Base-by-base conservation (phyloP, 306 rosid genomes). In the Prinsepia uniflora region DNA sequence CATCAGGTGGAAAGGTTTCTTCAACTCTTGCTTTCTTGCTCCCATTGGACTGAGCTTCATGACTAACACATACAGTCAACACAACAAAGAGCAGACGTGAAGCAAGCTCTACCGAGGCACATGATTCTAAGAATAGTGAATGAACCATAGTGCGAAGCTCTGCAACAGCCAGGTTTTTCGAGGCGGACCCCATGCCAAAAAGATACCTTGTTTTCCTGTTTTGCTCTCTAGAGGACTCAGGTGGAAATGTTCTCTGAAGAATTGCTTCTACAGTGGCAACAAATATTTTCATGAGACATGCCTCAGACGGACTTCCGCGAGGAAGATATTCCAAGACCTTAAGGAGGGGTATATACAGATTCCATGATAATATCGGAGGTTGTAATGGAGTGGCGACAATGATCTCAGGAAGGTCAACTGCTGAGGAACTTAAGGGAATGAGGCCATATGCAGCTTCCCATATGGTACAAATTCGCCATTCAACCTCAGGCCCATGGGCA, bases 381-480 rank as follows among this genome's bases (percentile, higher is more conserved):
- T 93, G 98, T 63, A 90, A 82, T 44, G 98, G 98, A 66, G 97
- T 79, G 50, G 97, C 92, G 45, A 93, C 98, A 84, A 93, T 55
- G 68, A 93, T 90, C 77, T 93, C 98, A 5, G 98, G 98, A 68
- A 93, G 98, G 83, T 93, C 98, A 77, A 93, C 98, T 9, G 85
- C 96, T 6, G 93, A 89, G 76, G 98, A 93, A 82, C 92, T 93
- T 76, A 89, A 78, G 63, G 97, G 98, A 79, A 93, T 93, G 74
- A 93, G 82, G 72, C 98, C 98, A 84, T 93, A 93, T 47, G 97
- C 98, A 77, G 98, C 98, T 83, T 93, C 97, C 98, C 98, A 93
- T 54, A 93, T 93, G 63, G 98, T 93, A 86, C 98, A 93, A 62
- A 90, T 93, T 84, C 98, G 85, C 98, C 98, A 93, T 84, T 93